Evolutionary conservation across 2,329 filamentous ascomycete genomes (phyloP), one percentile per base, ranked within the genome.

Genomic region (Taxawa tesnikishii): DNA sequence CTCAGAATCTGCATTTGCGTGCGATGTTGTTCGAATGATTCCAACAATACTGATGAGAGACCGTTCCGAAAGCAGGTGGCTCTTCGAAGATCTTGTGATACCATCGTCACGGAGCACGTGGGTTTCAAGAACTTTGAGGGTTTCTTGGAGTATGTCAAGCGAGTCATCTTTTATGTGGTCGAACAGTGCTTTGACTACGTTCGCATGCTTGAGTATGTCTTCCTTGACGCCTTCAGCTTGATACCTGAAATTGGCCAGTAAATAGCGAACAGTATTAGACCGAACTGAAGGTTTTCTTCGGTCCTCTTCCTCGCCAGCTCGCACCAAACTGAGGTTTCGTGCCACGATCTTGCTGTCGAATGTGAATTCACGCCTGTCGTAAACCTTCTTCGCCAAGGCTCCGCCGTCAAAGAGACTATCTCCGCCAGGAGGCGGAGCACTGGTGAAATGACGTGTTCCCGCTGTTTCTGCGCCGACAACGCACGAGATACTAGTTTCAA

Each of bases 341-440:
- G 82, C 79, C 3, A 98, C 62, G 5, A 78, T 77, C 46, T 84
- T 79, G 36, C 54, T 46, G 33, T 68, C 63, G 25, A 93, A 79
- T 0, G 83, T 90, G 37, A 75, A 77, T 45, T 83, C 76, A 43
- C 84, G 73, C 18, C 77, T 76, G 9, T 43, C 38, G 52, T 93
- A 92, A 19, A 94, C 67, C 28, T 77, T 68, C 43, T 74, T 77
- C 16, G 87, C 83, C 34, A 85, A 68, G 26, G 75, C 72, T 10
- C 90, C 92, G 11, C 85, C 85, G 55, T 96, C 87, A 41, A 94
- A 80, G 68, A 75, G 11, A 83, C 73, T n/a, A 87, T 69, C 57
- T 98, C 88, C 31, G 79, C 82, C 38, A 98, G 68, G 31, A 98
- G 62, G 35, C 88, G 76, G 37, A 98, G 61, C 15, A 82, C 87